Evolutionary conservation across 345 rosid species (phyloP).

Genomic region (Kandelia obovata): DNA sequence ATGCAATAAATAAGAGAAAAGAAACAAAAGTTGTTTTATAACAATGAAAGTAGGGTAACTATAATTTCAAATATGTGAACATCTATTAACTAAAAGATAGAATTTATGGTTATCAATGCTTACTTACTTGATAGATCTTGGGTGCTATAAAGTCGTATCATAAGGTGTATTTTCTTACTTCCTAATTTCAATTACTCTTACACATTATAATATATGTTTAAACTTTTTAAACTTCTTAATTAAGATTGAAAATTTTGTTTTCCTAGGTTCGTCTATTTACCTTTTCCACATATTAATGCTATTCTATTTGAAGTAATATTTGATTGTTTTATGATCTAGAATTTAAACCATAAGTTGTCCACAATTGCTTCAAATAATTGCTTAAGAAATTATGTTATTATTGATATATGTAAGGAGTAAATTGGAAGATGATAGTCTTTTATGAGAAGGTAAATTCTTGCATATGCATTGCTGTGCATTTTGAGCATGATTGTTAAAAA

Average conservation of each 20-base stretch:
- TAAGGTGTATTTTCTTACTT: not conserved
- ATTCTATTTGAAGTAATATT: not conserved
- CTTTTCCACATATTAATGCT: not conserved
- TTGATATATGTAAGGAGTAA: too few relatives aligned
- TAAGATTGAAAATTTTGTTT: not conserved
- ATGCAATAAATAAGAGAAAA: not conserved
- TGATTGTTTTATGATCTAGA: too few relatives aligned
- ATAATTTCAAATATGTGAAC: slow-evolving; percentile 10
- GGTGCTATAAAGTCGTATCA: not conserved
- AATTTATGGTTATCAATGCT: not conserved
- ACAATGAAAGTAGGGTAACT: not conserved
- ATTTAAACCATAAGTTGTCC: not conserved
- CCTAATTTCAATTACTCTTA: not conserved
- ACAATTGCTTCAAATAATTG: not conserved
- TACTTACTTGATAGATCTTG: slow-evolving; percentile 9
- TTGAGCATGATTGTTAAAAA: slow-evolving; percentile 17
- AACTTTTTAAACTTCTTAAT: not conserved
- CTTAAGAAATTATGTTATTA: too few relatives aligned
- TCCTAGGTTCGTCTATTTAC: not conserved
- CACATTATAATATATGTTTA: not conserved
- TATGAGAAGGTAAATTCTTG: not conserved
- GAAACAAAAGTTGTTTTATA: not conserved
- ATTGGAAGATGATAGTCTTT: not conserved
- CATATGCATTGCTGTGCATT: slow-evolving; percentile 4
- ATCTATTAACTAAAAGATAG: not conserved